Evolutionary conservation across 148 eudicot genomes (phyloP).

Genomic region (Vaccinium darrowii): DNA sequence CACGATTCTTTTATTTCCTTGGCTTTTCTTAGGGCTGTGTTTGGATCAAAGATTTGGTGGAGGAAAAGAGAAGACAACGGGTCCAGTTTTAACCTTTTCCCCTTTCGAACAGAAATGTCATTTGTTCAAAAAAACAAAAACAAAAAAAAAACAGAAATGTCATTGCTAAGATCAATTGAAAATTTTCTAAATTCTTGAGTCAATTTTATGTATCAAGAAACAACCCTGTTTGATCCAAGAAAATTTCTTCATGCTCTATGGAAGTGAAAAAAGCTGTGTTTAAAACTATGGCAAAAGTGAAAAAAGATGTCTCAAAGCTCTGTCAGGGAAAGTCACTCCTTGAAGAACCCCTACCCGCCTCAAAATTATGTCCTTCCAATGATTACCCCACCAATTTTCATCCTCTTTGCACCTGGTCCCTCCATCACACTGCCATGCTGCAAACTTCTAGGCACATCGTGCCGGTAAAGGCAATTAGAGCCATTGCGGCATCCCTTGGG

Average conservation of each 20-base stretch:
- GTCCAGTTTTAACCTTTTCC: too few species aligned
- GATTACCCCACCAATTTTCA: slow-evolving; percentile 22
- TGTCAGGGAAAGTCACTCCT: background rate
- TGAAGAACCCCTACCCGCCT: background rate
- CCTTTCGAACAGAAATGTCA: too few species aligned
- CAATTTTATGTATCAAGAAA: background rate
- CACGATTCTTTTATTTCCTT: too few species aligned
- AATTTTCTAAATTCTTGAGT: background rate
- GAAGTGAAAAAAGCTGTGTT: background rate
- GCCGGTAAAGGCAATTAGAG: slow-evolving; percentile 38
- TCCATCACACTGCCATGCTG: slow-evolving; percentile 28
- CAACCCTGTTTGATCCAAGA: slow-evolving; percentile 1
- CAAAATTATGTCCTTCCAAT: background rate
- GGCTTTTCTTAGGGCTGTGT: too few species aligned
- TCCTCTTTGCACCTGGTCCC: slow-evolving; percentile 35
- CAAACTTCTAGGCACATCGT: slow-evolving; percentile 23
- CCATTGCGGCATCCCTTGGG: slow-evolving; percentile 52
- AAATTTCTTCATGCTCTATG: background rate
- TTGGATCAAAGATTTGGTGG: too few species aligned
- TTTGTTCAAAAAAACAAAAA: too few species aligned
- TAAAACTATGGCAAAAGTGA: slow-evolving; percentile 1
- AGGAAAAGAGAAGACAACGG: too few species aligned
- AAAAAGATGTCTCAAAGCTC: background rate
- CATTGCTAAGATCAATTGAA: background rate
- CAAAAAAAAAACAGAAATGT: too few species aligned